phyloP scores from a whole-genome alignment of 2,329 filamentous ascomycete genomes.

The Rachicladosporium sp. region DNA sequence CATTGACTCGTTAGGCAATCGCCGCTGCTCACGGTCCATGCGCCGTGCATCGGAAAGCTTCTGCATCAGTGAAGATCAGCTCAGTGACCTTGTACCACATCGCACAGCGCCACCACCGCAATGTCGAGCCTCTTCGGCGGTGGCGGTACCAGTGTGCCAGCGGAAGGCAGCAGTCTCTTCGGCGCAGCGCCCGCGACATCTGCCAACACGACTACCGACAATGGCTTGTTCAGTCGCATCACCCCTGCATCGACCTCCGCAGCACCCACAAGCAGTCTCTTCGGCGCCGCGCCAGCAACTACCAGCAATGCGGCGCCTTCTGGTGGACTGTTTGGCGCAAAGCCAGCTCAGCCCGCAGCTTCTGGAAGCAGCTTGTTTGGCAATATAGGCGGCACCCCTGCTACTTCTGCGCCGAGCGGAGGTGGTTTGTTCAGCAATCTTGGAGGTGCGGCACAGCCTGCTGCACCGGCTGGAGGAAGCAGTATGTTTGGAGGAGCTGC shows the following conservation, averaged over 20 bases:
- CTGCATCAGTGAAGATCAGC: too few relatives aligned
- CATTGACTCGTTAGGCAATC: too few relatives aligned
- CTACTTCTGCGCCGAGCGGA: constrained; percentile 3
- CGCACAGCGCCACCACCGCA: background rate
- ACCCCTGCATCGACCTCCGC: background rate
- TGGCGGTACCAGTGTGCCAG: background rate
- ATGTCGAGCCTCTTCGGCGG: constrained; percentile 7
- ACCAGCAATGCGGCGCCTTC: background rate
- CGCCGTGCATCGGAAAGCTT: too few relatives aligned
- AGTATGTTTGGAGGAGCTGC: constrained; percentile 2
- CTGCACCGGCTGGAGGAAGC: constrained; percentile 1
- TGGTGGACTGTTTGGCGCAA: constrained; percentile 5
- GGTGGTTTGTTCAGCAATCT: constrained; percentile 5
- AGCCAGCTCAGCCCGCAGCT: constrained; percentile 4
- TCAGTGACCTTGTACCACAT: too few relatives aligned
- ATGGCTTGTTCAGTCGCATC: constrained; percentile 1
- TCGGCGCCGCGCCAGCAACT: constrained; percentile 1
- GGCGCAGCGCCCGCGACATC: constrained; percentile 3
- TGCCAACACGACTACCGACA: constrained; percentile 3
- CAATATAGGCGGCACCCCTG: constrained; percentile 1
- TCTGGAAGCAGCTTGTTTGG: constrained; percentile 5
- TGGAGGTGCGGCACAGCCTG: constrained; percentile 4
- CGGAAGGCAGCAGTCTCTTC: background rate
- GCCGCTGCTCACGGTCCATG: too few relatives aligned
- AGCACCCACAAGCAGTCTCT: background rate